Evolutionary conservation across 2,329 filamentous ascomycete genomes (phyloP).

Genomic region (Xylariaceae sp.): DNA sequence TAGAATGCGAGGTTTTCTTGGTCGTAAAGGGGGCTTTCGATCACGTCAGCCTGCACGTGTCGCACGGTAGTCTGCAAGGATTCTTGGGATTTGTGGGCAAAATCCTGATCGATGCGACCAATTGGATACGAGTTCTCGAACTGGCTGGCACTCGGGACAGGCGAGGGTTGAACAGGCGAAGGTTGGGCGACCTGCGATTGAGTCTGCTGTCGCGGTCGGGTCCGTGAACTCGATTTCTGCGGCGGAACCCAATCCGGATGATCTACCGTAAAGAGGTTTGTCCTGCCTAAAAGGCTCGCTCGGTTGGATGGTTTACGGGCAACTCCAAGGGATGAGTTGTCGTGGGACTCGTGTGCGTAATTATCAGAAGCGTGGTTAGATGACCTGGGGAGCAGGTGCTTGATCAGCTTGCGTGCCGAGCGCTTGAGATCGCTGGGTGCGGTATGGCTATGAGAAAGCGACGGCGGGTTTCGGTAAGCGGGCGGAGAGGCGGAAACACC

Average conservation of each 20-base stretch:
- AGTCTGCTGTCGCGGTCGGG: slow-evolving; percentile 3
- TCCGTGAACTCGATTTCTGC: slow-evolving; percentile 20
- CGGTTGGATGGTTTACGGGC: slow-evolving; percentile 54
- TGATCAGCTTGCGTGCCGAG: slow-evolving; percentile 50
- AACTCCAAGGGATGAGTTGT: slow-evolving; percentile 42
- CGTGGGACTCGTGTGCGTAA: slow-evolving; percentile 38
- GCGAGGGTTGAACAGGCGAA: slow-evolving; percentile 36
- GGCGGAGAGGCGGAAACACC: slow-evolving; percentile 29
- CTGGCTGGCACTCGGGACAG: slow-evolving; percentile 42
- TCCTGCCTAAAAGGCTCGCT: slow-evolving; percentile 46
- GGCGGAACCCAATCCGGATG: slow-evolving; percentile 31
- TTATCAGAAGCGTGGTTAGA: slow-evolving; percentile 31
- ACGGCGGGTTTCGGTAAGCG: slow-evolving; percentile 20
- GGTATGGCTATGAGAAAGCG: slow-evolving; percentile 24
- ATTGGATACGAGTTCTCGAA: slow-evolving; percentile 35
- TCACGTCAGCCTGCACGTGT: slow-evolving; percentile 43
- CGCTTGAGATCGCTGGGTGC: slow-evolving; percentile 40
- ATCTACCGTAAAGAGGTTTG: slow-evolving; percentile 34
- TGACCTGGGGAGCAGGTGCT: slow-evolving; percentile 47
- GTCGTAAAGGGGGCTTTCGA: slow-evolving; percentile 41
- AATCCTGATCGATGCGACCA: slow-evolving; percentile 38
- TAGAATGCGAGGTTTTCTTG: slow-evolving; percentile 42
- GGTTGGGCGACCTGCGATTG: slow-evolving; percentile 25
- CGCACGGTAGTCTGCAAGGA: slow-evolving; percentile 42
- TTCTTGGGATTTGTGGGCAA: slow-evolving; percentile 39